Evolutionary conservation across 441 rosid genomes (phyloP), one percentile per base, ranked within the genome.

Genomic region (Biscutella auriculata): DNA sequence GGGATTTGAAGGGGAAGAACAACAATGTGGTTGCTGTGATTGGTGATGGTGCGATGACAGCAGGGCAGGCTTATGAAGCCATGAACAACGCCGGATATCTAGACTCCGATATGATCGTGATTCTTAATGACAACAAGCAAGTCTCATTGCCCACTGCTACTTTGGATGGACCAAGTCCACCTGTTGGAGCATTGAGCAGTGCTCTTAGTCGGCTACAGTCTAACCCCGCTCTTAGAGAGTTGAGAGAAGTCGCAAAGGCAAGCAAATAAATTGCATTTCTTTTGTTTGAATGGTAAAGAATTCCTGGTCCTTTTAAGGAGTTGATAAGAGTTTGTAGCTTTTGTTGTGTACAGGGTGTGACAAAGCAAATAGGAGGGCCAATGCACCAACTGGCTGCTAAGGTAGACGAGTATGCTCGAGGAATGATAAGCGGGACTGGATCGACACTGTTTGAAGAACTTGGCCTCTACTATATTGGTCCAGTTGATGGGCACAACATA

Each of bases 41-140:
- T 19, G 96, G 97, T 11, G 97, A 90, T 53, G 97, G 96, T 39
- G 97, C 97, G 23, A 90, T 90, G 97, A 90, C 97, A 1, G 97
- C 97, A 12, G 97, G 97, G 13, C 95, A 90, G 56, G 97, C 97
- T 71, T 90, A 85, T 44, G 97, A 90, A 73, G 96, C 97, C 15
- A 87, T 90, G 97, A 90, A 90, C 79, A 90, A 85, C 49, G 92
- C 97, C 0, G 97, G 97, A 12, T 90, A 90, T 74, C 68, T 90
- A n/a, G 97, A 90, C 67, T 83, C 96, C 0, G 96, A 90, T 62
- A 90, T 87, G 97, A 85, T 87, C 54, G 95, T 90, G 57, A 85
- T 90, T 62, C 96, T 90, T 35, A 90, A 90, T 61, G 97, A 90
- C 76, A 90, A 90, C 80, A 90, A 87, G 53, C 97, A 90, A 70